Evolutionary conservation across 768 basidiomycete genomes (phyloP).

Genomic region (Suillus hirtellus): DNA sequence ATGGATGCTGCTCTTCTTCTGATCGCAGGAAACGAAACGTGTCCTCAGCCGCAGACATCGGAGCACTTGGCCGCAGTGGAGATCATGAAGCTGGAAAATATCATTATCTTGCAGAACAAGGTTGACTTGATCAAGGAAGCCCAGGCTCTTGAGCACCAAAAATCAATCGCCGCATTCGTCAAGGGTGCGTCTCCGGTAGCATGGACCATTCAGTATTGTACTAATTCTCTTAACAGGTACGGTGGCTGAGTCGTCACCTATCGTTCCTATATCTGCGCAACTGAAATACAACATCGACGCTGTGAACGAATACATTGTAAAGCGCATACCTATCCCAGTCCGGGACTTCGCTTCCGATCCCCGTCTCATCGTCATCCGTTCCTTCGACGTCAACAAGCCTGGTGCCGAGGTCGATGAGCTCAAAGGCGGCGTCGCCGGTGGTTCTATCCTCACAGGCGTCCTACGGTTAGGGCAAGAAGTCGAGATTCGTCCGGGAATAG

Average conservation of each 20-base stretch:
- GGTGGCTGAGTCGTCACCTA: constrained; percentile 95
- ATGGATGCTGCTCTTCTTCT: constrained; percentile 98
- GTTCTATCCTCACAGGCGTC: constrained; percentile 91
- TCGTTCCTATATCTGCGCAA: constrained; percentile 98
- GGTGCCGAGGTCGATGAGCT: constrained; percentile 96
- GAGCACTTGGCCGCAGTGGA: constrained; percentile 99
- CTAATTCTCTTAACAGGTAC: constrained; percentile 59
- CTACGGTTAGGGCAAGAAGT: constrained; percentile 90
- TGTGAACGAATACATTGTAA: constrained; percentile 98
- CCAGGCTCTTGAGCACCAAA: constrained; percentile 93
- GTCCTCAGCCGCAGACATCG: constrained; percentile 97
- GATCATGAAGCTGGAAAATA: constrained; percentile 98
- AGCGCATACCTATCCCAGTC: constrained; percentile 90
- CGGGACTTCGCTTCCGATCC: constrained; percentile 93
- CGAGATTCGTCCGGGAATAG: constrained; percentile 96
- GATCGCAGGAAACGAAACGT: constrained; percentile 97
- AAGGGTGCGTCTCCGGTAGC: constrained; percentile 58
- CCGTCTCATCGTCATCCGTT: constrained; percentile 96
- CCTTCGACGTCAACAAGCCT: constrained; percentile 99
- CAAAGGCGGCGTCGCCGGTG: constrained; percentile 98
- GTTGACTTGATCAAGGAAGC: constrained; percentile 96
- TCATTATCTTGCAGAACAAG: constrained; percentile 98
- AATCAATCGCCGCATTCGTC: constrained; percentile 93
- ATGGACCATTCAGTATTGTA: neutral
- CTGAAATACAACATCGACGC: constrained; percentile 99